Base-by-base conservation (phyloP, 2,329 filamentous ascomycete genomes). In the Pseudomassariella vexata region DNA sequence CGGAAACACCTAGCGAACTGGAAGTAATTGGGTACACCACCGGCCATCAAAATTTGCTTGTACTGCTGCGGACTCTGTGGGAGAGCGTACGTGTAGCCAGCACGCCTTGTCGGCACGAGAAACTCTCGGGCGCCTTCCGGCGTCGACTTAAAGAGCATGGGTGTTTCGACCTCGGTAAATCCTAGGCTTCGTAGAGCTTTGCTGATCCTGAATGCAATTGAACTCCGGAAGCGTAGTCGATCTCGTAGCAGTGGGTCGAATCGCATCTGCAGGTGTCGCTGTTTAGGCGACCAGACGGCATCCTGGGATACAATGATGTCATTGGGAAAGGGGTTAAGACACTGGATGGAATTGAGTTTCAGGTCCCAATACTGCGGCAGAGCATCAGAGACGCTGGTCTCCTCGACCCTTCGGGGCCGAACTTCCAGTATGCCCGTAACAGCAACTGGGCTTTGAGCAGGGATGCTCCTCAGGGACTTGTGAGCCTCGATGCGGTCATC, bases 61-160 rank as follows among this genome's bases (percentile, higher is more conserved):
- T 96, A 98, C 57, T 98, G 92, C 56, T 98, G 92, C 1, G 92
- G 92, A 44, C 90, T 96, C 56, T 98, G 94, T 0, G 89, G 89
- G 14, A 98, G 66, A 7, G 92, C 92, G 57, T 96, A 98, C 4
- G 86, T 88, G 38, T 79, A 65, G 0, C 86, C 87, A 2, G 69
- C 70, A 21, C 71, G 74, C 18, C 92, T 71, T 1, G 89, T 94
- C 0, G 92, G 92, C 5, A 98, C 90, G 5, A 98, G 59, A 41
- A 98, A 98, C 55, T 98, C 92, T 29, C 90, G 73, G 1, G 92
- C 94, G 1, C 92, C 92, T 62, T 98, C 92, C 0, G 92, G 87
- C 0, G 92, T 98, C 0, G 92, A 95, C 57, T 96, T 98, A 73
- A 98, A 98, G 1, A 98, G 70, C 4, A 95, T 65, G 0, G 92